Evolutionary conservation across 148 eudicot species (phyloP).

Genomic region (Arctostaphylos glauca): DNA sequence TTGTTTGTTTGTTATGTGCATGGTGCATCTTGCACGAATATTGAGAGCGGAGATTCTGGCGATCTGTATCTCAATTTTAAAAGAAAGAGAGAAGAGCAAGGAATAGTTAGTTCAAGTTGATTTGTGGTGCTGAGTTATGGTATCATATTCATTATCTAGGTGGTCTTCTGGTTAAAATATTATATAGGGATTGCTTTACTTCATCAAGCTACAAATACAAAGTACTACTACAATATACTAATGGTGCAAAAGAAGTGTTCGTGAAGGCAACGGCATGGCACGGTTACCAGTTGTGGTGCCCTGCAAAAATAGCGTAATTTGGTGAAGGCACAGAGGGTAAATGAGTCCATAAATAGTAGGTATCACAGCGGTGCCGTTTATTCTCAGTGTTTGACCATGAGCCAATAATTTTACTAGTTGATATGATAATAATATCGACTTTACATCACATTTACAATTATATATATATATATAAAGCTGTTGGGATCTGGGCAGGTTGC

Average conservation of each 20-base stretch:
- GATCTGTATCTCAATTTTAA: neutral
- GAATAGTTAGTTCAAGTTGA: neutral
- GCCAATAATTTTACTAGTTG: neutral
- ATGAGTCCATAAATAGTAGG: neutral
- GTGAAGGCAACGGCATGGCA: conserved; percentile 35
- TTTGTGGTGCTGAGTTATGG: neutral
- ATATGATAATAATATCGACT: neutral
- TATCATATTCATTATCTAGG: neutral
- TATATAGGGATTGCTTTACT: neutral
- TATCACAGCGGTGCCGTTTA: neutral
- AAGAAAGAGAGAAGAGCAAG: neutral
- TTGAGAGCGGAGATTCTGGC: neutral
- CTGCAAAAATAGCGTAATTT: neutral
- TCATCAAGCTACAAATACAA: neutral
- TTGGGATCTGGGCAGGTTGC: conserved; percentile 19
- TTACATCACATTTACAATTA: neutral
- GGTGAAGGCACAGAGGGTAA: conserved; percentile 2
- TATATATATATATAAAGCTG: neutral
- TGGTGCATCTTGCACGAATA: neutral
- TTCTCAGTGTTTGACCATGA: conserved; percentile 34
- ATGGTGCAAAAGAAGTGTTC: conserved; percentile 23
- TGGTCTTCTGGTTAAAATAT: neutral
- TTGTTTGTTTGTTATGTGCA: neutral
- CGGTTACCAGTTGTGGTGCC: neutral
- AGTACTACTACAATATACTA: neutral